Conservation (phyloP, 2,329 filamentous ascomycete genomes). For the Rhynchosporium graminicola region DNA sequence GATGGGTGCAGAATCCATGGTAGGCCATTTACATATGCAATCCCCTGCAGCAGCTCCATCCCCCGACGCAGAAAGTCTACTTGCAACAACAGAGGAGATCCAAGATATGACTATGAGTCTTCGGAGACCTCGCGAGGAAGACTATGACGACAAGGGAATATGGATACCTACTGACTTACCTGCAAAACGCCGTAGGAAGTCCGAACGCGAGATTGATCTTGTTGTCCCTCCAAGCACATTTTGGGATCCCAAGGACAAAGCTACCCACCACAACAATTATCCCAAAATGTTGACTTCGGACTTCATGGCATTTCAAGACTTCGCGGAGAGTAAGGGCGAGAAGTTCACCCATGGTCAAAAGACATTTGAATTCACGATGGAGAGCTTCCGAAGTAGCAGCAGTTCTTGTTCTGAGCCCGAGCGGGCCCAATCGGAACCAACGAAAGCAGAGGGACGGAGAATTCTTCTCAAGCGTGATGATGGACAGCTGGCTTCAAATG, state of each 20-base stretch:
- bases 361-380: conserved; percentile 43
- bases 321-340: conserved; percentile 52
- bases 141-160: conserved; percentile 28
- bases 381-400: conserved; percentile 35
- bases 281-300: conserved; percentile 65
- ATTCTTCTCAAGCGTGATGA: conserved; percentile 38
- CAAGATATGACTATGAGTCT: conserved; percentile 32
- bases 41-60: conserved; percentile 36
- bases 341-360: conserved; percentile 55
- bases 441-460: conserved; percentile 31
- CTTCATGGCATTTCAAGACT: conserved; percentile 55
- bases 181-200: conserved; percentile 52
- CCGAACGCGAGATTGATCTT: conserved; percentile 58
- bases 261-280: conserved; percentile 62
- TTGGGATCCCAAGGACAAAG: conserved; percentile 56
- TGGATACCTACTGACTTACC: conserved; percentile 36
- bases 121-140: conserved; percentile 37
- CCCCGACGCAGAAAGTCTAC: conserved; percentile 23
- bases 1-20: conserved; percentile 39
- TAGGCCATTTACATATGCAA: conserved; percentile 39
- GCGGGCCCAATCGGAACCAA: conserved; percentile 35
- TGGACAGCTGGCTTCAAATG: conserved; percentile 28
- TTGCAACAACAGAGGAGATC: conserved; percentile 18
- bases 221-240: conserved; percentile 58
- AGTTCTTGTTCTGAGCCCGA: conserved; percentile 35